phyloP scores from a whole-genome alignment of 2,329 filamentous ascomycete genomes.

The Fusarium mexicanum region DNA sequence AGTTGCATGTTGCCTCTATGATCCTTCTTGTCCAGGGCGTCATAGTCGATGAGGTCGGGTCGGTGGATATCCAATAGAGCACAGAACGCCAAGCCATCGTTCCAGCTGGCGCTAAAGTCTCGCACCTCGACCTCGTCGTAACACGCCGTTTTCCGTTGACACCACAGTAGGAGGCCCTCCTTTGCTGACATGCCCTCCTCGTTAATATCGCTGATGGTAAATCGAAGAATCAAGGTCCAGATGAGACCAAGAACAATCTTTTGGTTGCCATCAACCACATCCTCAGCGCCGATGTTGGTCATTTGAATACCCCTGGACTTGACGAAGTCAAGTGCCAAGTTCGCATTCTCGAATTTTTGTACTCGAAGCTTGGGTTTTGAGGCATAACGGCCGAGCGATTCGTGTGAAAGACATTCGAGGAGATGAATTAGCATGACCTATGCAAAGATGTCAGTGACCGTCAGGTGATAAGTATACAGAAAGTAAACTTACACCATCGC shows the following conservation, averaged over 20 bases:
- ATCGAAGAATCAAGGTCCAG: constrained; percentile 97
- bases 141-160: constrained; percentile 97
- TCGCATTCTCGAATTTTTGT: constrained; percentile 98
- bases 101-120: constrained; percentile 97
- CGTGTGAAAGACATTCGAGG: constrained; percentile 92
- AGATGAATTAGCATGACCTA: constrained; percentile 96
- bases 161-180: constrained; percentile 94
- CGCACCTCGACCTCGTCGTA: constrained; percentile 96
- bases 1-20: constrained; percentile 98
- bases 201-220: constrained; percentile 99
- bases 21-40: constrained; percentile 91
- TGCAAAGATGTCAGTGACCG: not conserved
- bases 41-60: constrained; percentile 96
- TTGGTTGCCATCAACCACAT: constrained; percentile 96
- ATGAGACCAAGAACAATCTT: constrained; percentile 98
- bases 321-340: constrained; percentile 93
- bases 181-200: constrained; percentile 98
- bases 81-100: constrained; percentile 95
- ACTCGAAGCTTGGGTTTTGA: constrained; percentile 95
- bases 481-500: constrained; percentile 81
- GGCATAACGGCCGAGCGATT: constrained; percentile 96
- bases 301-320: constrained; percentile 91
- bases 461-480: not conserved
- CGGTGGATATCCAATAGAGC: constrained; percentile 96
- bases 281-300: constrained; percentile 98